These are phyloP conservation scores for Diversispora eburnea DNA, from an alignment of 192 early-diverging fungal species.

Conservation along the genomic window DNA sequence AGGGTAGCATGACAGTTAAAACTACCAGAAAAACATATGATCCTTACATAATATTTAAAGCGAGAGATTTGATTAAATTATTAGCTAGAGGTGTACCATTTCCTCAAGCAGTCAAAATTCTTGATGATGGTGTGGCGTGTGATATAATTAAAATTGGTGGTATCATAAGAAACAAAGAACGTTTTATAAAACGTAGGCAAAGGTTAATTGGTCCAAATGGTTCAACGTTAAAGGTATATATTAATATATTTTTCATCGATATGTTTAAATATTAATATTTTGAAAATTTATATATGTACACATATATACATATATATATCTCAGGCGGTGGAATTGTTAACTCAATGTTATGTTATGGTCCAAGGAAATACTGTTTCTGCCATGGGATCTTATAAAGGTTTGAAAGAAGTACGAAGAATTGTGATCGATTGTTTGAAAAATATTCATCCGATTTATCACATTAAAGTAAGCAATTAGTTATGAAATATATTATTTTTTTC, in stretches of 20 bases:
- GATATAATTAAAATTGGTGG: constrained; percentile 99
- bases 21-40: constrained; percentile 95
- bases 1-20: constrained; percentile 97
- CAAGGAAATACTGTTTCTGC: constrained; percentile 95
- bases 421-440: constrained; percentile 98
- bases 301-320: constrained; percentile 10
- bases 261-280: not conserved
- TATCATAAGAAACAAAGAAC: constrained; percentile 92
- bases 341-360: constrained; percentile 95
- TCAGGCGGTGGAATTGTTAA: constrained; percentile 91
- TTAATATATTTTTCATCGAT: not conserved
- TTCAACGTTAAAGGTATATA: constrained; percentile 79
- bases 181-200: constrained; percentile 95
- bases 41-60: constrained; percentile 91
- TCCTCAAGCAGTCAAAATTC: constrained; percentile 83
- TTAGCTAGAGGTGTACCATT: constrained; percentile 91
- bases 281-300: not conserved
- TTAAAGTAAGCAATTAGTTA: constrained; percentile 59
- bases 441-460: constrained; percentile 98
- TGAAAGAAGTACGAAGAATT: constrained; percentile 85
- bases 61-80: constrained; percentile 92
- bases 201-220: constrained; percentile 92
- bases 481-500: not conserved
- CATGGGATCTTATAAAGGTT: constrained; percentile 88
- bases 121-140: constrained; percentile 88